These are phyloP conservation scores for Vitis rupestris DNA, from an alignment of 164 flowering plant species.

Conservation along the genomic window DNA sequence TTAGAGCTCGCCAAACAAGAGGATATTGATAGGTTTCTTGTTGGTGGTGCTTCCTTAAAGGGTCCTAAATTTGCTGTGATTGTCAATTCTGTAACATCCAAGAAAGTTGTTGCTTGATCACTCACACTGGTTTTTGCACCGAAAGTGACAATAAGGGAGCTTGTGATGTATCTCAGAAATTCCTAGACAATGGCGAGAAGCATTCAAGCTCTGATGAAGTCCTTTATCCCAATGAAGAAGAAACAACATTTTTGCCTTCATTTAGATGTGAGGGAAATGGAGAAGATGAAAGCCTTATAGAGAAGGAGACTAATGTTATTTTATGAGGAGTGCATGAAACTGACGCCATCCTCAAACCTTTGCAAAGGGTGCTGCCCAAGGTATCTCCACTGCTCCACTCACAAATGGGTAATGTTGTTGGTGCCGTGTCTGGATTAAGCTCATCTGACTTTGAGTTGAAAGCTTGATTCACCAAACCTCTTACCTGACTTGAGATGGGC, in stretches of 20 bases:
- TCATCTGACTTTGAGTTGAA: slow-evolving; percentile 16
- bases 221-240: slow-evolving; percentile 21
- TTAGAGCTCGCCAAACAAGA: too few species aligned
- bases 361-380: slow-evolving; percentile 14
- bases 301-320: slow-evolving; percentile 29
- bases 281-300: slow-evolving; percentile 31
- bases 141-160: too few species aligned
- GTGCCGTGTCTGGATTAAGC: slow-evolving; percentile 16
- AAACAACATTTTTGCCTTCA: slow-evolving; percentile 25
- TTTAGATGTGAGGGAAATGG: slow-evolving; percentile 31
- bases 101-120: slow-evolving; percentile 42
- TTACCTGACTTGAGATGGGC: too few species aligned
- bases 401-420: slow-evolving; percentile 12
- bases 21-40: too few species aligned
- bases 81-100: too few species aligned
- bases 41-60: too few species aligned
- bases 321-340: slow-evolving; percentile 11
- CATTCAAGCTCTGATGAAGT: slow-evolving; percentile 4
- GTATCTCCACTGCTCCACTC: slow-evolving; percentile 7
- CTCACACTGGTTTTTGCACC: background rate
- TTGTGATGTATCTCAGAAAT: background rate
- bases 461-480: slow-evolving; percentile 12
- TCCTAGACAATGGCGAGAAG: background rate
- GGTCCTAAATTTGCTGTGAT: too few species aligned
- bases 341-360: slow-evolving; percentile 8